A percentile compares a stretch with the other conserved stretches of the same genome.
These are phyloP conservation scores for Puccinellia tenuiflora DNA, from an alignment of 176 grass and related monocot species.

Conservation along the genomic window DNA sequence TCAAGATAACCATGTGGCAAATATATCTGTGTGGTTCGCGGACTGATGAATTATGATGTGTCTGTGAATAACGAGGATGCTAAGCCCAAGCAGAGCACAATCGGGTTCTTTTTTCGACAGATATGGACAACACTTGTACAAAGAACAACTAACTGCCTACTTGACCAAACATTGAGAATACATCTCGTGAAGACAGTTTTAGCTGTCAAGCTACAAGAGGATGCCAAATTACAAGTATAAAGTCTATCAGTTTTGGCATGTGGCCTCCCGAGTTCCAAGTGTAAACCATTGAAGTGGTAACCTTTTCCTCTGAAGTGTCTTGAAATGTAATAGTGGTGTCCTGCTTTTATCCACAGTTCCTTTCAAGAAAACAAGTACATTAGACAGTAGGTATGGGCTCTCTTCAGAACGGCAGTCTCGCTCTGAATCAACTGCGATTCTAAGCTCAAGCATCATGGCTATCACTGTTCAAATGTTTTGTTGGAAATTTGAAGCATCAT, in stretches of 20 bases:
- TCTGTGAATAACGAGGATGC: neutral
- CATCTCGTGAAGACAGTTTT: constrained; percentile 5
- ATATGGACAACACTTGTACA: constrained; percentile 10
- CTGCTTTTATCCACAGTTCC: neutral
- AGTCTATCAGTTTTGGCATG: constrained; percentile 4
- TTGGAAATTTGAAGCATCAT: too few relatives aligned
- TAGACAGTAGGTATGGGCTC: neutral
- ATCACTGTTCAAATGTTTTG: too few relatives aligned
- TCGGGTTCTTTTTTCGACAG: neutral
- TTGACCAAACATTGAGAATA: constrained; percentile 23
- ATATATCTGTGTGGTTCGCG: too few relatives aligned
- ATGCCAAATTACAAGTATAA: constrained; percentile 32
- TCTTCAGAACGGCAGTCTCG: neutral
- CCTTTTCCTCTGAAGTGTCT: constrained; percentile 12
- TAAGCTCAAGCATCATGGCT: neutral
- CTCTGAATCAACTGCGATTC: neutral
- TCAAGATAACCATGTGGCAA: too few relatives aligned
- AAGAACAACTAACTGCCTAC: constrained; percentile 2
- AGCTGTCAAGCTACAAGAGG: neutral
- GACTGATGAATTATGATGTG: neutral
- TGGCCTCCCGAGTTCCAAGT: constrained; percentile 19
- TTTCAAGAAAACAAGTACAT: constrained; percentile 19
- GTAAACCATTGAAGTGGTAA: constrained; percentile 14
- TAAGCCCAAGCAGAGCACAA: neutral
- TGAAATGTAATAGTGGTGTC: neutral